phyloP scores from a whole-genome alignment of 495 filamentous ascomycete species.

The Aspergillus leporis region DNA sequence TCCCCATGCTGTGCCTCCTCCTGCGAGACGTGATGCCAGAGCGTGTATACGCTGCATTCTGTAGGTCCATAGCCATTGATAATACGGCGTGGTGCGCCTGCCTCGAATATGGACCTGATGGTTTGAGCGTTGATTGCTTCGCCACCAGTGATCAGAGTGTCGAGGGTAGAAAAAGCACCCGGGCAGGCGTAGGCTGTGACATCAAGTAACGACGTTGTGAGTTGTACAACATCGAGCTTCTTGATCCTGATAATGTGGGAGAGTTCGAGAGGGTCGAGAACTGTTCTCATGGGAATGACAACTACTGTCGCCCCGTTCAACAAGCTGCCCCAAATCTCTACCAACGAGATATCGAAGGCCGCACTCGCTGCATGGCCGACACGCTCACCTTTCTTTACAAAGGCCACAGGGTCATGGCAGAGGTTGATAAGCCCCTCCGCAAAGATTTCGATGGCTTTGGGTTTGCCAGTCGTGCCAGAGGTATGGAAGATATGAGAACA shows the following conservation, averaged over 20 bases:
- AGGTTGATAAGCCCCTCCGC: conserved; percentile 10
- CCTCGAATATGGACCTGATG: not conserved
- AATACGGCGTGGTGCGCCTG: not conserved
- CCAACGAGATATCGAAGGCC: conserved; percentile 10
- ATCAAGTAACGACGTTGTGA: conserved; percentile 3
- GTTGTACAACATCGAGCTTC: not conserved
- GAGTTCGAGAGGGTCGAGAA: not conserved
- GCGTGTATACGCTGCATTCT: not conserved
- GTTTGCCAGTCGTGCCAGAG: conserved; percentile 9
- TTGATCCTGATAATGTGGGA: not conserved
- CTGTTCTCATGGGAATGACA: not conserved
- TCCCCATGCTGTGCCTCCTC: not conserved
- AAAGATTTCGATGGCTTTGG: conserved; percentile 13
- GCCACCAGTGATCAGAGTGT: conserved; percentile 2
- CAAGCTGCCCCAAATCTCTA: conserved; percentile 13
- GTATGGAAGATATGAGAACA: conserved; percentile 14
- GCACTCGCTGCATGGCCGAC: conserved; percentile 3
- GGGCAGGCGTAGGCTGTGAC: conserved; percentile 6
- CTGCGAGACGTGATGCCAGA: not conserved
- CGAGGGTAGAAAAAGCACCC: not conserved
- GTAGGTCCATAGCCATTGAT: conserved; percentile 14
- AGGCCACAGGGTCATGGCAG: not conserved
- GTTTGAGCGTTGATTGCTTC: conserved; percentile 7
- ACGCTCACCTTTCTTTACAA: not conserved
- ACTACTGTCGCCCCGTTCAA: conserved; percentile 2